A percentile compares a stretch with the other conserved stretches of the same genome.
phyloP scores from a whole-genome alignment of 176 grass and related monocot species.

The Luzula sylvatica region DNA sequence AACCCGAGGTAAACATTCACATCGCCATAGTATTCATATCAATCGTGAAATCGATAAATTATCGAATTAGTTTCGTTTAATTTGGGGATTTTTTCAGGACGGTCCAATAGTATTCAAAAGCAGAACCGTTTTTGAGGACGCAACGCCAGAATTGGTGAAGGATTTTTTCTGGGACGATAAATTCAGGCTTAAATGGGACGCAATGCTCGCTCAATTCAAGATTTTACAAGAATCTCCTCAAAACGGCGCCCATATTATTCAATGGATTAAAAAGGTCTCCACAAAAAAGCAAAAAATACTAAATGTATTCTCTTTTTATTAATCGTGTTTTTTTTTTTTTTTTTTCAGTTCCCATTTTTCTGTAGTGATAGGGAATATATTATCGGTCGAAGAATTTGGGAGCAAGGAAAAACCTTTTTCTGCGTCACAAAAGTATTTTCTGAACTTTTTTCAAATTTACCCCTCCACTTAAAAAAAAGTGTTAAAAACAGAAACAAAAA shows the following conservation, averaged over 20 bases:
- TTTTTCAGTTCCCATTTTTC: slow-evolving; percentile 89
- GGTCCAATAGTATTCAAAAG: slow-evolving; percentile 80
- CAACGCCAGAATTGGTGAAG: slow-evolving; percentile 92
- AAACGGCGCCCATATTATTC: slow-evolving; percentile 79
- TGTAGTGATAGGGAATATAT: slow-evolving; percentile 99
- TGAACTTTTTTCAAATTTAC: neutral
- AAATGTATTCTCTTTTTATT: slow-evolving; percentile 19
- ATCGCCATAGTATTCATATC: neutral
- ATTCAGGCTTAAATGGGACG: slow-evolving; percentile 94
- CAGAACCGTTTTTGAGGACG: slow-evolving; percentile 87
- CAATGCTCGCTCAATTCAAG: slow-evolving; percentile 68
- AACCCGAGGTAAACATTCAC: slow-evolving; percentile 74
- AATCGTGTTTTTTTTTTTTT: slow-evolving; percentile 19
- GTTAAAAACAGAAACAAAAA: too few species aligned
- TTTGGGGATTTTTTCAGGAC: slow-evolving; percentile 39
- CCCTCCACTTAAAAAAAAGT: neutral
- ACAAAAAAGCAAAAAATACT: neutral
- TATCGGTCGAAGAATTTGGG: slow-evolving; percentile 91
- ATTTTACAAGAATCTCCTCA: slow-evolving; percentile 71
- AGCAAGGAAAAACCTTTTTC: slow-evolving; percentile 73
- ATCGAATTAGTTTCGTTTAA: neutral
- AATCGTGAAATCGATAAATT: neutral
- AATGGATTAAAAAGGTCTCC: slow-evolving; percentile 22
- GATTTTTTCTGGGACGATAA: slow-evolving; percentile 99
- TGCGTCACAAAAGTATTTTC: slow-evolving; percentile 83